Base-by-base conservation (phyloP, 2,329 filamentous ascomycete species). In the Colletotrichum liriopes region DNA sequence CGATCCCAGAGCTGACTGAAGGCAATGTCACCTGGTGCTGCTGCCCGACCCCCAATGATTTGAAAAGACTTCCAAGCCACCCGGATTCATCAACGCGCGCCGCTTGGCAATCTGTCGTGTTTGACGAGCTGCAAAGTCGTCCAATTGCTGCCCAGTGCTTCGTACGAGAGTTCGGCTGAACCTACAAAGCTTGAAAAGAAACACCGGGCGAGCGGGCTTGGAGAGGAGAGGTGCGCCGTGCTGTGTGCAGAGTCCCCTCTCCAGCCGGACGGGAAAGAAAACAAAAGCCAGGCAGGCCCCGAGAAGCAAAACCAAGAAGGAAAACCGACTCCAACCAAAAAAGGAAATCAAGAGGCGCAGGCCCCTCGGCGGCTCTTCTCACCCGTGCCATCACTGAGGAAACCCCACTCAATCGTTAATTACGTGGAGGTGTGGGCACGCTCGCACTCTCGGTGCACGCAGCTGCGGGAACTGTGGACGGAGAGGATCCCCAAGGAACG, bases 391-490 rank as follows among this genome's bases (percentile, higher is more conserved):
- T 69, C 59, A 23, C 32, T 18, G 29, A n/a, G 29, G 52, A 37
- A 32, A 72, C 65, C 65, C 59, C 69, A 71, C 68, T 58, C 55
- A 69, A 69, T 64, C 59, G 49, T 32, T 62, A 29, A 63, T 63
- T 71, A 58, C 68, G 64, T 58, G 68, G 68, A 68, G 68, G 56
- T 71, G 68, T 71, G 64, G 65, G n/a, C 32, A 47, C 43, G 43
- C 64, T 59, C 43, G 32, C 52, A 14, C 52, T 23, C 52, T 52
- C 26, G 55, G 60, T 52, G 49, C 63, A 61, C 29, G 43, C 45
- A 51, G 56, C 45, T 67, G 64, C 56, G 49, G 59, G 49, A 71
- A 39, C 41, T 37, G 55, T 51, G 64, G 56, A 56, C 43, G 41
- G 35, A 45, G 59, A 64, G 59, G 66, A 51, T 68, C 66, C 55